Percentiles rank a stretch among this genome's conserved stretches.
These are phyloP conservation scores for Ophiosphaerella narmari DNA, from an alignment of 2,329 filamentous ascomycete genomes.

Conservation along the genomic window DNA sequence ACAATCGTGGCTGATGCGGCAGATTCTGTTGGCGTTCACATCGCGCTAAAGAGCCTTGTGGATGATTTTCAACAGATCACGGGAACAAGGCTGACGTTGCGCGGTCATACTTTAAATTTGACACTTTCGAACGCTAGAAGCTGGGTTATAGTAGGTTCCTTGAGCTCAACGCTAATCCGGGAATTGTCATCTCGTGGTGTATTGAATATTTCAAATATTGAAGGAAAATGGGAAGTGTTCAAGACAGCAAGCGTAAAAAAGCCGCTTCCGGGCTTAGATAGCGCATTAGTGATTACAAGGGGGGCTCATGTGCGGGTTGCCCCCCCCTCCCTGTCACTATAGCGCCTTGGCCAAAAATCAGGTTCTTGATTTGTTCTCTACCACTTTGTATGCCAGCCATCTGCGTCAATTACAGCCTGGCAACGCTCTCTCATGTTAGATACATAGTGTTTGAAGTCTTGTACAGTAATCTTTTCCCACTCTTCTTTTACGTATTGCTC, in stretches of 20 bases:
- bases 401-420: no score
- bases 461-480: no score
- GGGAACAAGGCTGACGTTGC: conserved; percentile 6
- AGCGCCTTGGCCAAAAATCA: no score
- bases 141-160: conserved; percentile 14
- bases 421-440: no score
- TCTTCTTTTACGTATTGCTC: no score
- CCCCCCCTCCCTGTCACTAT: no score
- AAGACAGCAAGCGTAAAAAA: conserved; percentile 59
- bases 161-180: conserved; percentile 11
- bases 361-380: no score
- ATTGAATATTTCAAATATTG: conserved; percentile 3
- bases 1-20: conserved; percentile 14
- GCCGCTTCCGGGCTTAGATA: conserved; percentile 1
- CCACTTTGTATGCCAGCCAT: no score
- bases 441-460: no score
- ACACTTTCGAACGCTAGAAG: not conserved
- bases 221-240: conserved; percentile 62
- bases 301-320: no score
- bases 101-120: conserved; percentile 3
- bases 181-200: not conserved
- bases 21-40: conserved; percentile 19
- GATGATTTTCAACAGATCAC: conserved; percentile 21
- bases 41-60: conserved; percentile 20
- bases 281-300: conserved; percentile 13